phyloP scores from a whole-genome alignment of 257 asterid genomes.

The Oldenlandia corymbosa region DNA sequence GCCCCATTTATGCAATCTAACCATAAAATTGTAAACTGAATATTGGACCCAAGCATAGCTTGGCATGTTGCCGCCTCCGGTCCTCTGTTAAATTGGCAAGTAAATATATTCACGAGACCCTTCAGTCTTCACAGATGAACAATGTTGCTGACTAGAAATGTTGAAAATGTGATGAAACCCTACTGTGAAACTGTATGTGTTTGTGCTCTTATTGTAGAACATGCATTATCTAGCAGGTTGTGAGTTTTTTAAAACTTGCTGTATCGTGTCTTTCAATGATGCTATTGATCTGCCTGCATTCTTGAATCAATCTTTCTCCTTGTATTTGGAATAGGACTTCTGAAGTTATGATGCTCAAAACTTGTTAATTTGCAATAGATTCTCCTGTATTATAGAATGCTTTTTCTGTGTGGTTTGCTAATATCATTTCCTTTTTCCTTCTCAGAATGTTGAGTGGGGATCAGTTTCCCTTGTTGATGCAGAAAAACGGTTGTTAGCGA shows the following conservation, averaged over 20 bases:
- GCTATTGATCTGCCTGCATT: not conserved
- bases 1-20: not conserved
- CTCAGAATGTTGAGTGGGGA: slow-evolving; percentile 92
- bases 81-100: not conserved
- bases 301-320: not conserved
- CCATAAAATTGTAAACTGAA: not conserved
- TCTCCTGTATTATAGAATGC: not conserved
- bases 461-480: slow-evolving; percentile 78
- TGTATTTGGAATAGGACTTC: too few relatives aligned
- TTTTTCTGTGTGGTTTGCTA: not conserved
- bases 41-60: not conserved
- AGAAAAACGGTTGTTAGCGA: slow-evolving; percentile 79
- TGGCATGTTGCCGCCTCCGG: too few relatives aligned
- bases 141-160: too few relatives aligned
- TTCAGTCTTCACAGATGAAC: not conserved
- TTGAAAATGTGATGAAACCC: not conserved
- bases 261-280: not conserved
- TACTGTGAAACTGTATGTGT: not conserved
- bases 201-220: not conserved
- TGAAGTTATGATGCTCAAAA: not conserved
- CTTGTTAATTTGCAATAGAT: not conserved
- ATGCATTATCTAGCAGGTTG: too few relatives aligned
- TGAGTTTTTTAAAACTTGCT: not conserved
- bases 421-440: slow-evolving; percentile 6
- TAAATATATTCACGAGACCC: not conserved